Evolutionary conservation across 2,329 filamentous ascomycete species (phyloP), one percentile per base, ranked within the genome.

Genomic region (Colletotrichum orbiculare): DNA sequence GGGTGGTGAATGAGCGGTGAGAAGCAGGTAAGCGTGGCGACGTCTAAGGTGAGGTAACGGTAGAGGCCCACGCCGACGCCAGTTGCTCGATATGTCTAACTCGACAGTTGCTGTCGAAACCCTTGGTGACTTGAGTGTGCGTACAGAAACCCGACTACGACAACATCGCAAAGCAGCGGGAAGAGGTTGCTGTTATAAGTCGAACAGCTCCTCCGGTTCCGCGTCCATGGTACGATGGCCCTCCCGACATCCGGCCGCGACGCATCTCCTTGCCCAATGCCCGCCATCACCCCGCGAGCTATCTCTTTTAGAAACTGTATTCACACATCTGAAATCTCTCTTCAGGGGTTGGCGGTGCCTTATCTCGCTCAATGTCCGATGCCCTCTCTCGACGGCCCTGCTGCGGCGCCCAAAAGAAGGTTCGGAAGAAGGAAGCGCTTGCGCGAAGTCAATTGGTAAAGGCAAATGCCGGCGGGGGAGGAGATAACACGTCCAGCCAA

Each of bases 251-350:
- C 50, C 56, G 25, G 49, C 57, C 50, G 35, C 37, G 49, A 34
- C 7, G 8, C 42, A 15, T 43, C 15, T 15, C 10, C 3, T 33
- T 62, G 57, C 46, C 57, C 62, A 62, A 41, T 53, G 37, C 35
- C 45, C 17, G 43, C 58, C 52, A 46, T 25, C 25, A 25, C 25
- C 25, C 25, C 52, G 41, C 62, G 62, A 65, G 55, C 37, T 48
- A 65, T 62, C 52, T 62, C 15, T 62, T 53, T 62, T 65, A 65
- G 60, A 62, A 62, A 62, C 46, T 43, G 37, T 53, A 65, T 65
- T 65, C 41, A 42, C 37, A 52, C 58, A 65, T 52, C 58, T 33
- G 47, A 62, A 46, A 37, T 43, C 46, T 50, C 38, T 35, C 15
- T 17, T 17, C 25, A 25, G 25, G 25, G 25, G 25, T 25, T 25